Evolutionary conservation across 371 early-diverging fungal genomes (phyloP).

Genomic region (Mortierella sp.): DNA sequence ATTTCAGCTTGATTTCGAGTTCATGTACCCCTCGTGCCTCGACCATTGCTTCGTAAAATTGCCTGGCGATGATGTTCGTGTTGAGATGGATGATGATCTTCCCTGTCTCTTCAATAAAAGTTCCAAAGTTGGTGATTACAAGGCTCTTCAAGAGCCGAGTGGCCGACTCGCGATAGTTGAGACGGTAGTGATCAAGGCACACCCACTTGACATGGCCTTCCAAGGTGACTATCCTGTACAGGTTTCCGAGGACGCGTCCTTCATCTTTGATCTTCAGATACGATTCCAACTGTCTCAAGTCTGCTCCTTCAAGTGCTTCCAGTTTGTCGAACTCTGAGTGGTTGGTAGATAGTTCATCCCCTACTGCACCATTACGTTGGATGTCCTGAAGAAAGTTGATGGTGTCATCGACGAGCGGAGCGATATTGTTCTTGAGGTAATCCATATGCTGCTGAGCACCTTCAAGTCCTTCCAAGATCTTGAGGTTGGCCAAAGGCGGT

Average conservation of each 20-base stretch:
- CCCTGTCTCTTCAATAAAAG: conserved; percentile 6
- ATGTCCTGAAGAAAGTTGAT: too few relatives aligned
- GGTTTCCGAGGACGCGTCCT: conserved; percentile 15
- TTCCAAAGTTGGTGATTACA: conserved; percentile 7
- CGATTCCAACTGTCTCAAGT: background rate
- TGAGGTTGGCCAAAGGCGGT: background rate
- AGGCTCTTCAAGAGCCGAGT: background rate
- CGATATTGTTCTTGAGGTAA: background rate
- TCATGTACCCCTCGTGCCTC: background rate
- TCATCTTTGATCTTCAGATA: conserved; percentile 15
- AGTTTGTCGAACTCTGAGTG: too few relatives aligned
- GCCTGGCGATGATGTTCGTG: background rate
- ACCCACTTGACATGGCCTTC: conserved; percentile 37
- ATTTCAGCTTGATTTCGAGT: background rate
- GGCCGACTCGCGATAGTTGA: conserved; percentile 1
- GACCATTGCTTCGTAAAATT: background rate
- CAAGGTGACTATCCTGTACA: conserved; percentile 18
- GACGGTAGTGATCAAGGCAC: conserved; percentile 24
- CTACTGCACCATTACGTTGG: too few relatives aligned
- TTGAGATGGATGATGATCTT: background rate
- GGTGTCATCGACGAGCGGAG: too few relatives aligned
- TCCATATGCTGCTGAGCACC: background rate
- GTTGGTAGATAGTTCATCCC: too few relatives aligned
- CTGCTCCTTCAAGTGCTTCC: too few relatives aligned
- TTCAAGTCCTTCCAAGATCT: background rate